Base-by-base conservation (phyloP, 2,329 filamentous ascomycete species). In the Daldinia eschscholtzii region DNA sequence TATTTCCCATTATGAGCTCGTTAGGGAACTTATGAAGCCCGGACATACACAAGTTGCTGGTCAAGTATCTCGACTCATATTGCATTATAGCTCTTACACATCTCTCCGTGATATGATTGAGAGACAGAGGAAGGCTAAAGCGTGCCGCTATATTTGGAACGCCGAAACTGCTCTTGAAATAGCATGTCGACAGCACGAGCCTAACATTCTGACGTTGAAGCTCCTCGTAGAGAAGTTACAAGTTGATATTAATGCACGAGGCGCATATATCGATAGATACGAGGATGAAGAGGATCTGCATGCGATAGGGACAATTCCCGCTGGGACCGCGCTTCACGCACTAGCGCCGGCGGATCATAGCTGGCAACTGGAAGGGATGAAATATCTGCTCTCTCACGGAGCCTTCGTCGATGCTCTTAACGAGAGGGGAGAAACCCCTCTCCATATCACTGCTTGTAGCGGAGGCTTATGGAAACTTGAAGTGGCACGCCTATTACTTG, bases 291-390 rank as follows among this genome's bases (percentile, higher is more conserved):
- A n/a, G 20, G 20, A 23, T 13, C 18, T n/a, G 6, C 12, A 5
- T 20, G 10, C 20, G 18, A 48, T 1, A n/a, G 23, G 13, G 26
- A n/a, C 30, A 33, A 50, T 30, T n/a, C 46, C 46, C 2, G 28
- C 26, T 9, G 46, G 46, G 13, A 50, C 46, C 1, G 46, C 46
- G 26, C 26, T 50, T 50, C 46, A 50, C 10, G 4, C 10, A 18
- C 46, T 50, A 6, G 46, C 46, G 5, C 30, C 46, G 26, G 46
- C 46, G 3, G 26, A 33, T 30, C 15, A 50, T 30, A 30, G 6
- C 26, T 50, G 46, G 46, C 46, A 50, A 12, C 30, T 50, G 26
- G 46, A 50, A 23, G 46, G 46, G n/a, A 50, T 50, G 26, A 50
- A 30, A 10, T 50, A 50, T 18, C 26, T 50, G 6, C 46, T 50